A percentile compares a stretch with the other conserved stretches of the same genome.
Conservation (phyloP, 2,329 filamentous ascomycete species). For the Alternaria ventricosa region DNA sequence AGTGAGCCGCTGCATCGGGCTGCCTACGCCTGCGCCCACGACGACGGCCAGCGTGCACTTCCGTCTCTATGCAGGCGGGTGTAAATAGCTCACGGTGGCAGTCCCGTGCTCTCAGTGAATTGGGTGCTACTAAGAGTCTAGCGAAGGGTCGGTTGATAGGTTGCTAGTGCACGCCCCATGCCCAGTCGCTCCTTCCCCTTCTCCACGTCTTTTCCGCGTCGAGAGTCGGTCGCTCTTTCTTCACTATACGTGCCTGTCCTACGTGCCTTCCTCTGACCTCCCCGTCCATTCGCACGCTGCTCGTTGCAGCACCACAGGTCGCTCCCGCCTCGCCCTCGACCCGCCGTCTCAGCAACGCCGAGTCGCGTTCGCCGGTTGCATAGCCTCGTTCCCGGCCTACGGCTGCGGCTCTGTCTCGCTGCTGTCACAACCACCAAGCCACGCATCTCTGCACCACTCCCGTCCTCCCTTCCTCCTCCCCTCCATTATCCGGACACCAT, state of each 20-base stretch:
- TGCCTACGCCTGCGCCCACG: background rate
- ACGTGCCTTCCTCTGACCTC: conserved; percentile 32
- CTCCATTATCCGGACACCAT: conserved; percentile 8
- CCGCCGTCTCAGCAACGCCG: conserved; percentile 15
- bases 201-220: conserved; percentile 32
- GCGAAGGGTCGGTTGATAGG: conserved; percentile 1
- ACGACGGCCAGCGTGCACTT: conserved; percentile 1
- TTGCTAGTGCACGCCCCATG: conserved; percentile 16
- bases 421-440: conserved; percentile 14
- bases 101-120: conserved; percentile 14
- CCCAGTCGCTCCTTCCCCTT: conserved; percentile 27
- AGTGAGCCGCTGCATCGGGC: background rate
- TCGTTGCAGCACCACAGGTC: conserved; percentile 25
- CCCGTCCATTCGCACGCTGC: conserved; percentile 25
- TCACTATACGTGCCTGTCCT: conserved; percentile 17
- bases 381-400: conserved; percentile 23
- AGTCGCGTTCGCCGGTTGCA: conserved; percentile 23
- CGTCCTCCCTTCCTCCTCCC: conserved; percentile 7
- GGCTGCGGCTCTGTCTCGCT: conserved; percentile 30
- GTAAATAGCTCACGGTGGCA: conserved; percentile 9
- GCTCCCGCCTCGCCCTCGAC: conserved; percentile 14
- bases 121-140: conserved; percentile 6
- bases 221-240: conserved; percentile 34
- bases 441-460: conserved; percentile 14
- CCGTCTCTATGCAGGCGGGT: conserved; percentile 5